These are phyloP conservation scores for Gypsophila paniculata DNA, from an alignment of 179 eudicot genomes.

Conservation along the genomic window DNA sequence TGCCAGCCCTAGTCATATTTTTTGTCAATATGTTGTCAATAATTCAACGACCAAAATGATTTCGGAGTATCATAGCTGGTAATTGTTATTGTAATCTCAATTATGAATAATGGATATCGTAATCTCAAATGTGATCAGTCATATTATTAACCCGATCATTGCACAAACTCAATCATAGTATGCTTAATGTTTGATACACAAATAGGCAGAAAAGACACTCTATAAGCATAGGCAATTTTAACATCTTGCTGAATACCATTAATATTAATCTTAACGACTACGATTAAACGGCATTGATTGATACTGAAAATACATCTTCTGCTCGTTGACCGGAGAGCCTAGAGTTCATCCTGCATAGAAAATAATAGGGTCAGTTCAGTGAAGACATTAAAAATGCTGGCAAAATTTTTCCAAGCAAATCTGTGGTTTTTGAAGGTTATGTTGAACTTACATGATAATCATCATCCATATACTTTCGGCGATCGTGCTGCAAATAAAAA, in stretches of 20 bases:
- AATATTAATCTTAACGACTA: background rate
- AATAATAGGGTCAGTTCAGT: background rate
- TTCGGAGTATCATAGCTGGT: no score
- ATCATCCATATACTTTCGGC: conserved; percentile 47
- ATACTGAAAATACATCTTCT: background rate
- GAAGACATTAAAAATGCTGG: background rate
- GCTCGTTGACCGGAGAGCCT: background rate
- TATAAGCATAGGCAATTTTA: background rate
- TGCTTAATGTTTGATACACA: no score
- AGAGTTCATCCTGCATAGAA: conserved; percentile 2
- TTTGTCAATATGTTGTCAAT: no score
- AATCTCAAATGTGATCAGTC: no score
- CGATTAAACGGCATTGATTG: background rate
- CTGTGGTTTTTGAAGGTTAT: background rate
- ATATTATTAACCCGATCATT: no score
- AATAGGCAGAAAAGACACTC: background rate
- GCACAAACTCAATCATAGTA: no score
- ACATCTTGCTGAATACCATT: conserved; percentile 1
- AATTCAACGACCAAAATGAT: no score
- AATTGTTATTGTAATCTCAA: no score
- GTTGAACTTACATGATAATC: conserved; percentile 56
- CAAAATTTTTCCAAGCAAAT: background rate
- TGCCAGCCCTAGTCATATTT: no score
- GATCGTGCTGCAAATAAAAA: conserved; percentile 42
- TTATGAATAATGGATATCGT: no score